These are phyloP conservation scores for Hypoxylon sp. DNA, from an alignment of 2,329 filamentous ascomycete species.

Conservation along the genomic window DNA sequence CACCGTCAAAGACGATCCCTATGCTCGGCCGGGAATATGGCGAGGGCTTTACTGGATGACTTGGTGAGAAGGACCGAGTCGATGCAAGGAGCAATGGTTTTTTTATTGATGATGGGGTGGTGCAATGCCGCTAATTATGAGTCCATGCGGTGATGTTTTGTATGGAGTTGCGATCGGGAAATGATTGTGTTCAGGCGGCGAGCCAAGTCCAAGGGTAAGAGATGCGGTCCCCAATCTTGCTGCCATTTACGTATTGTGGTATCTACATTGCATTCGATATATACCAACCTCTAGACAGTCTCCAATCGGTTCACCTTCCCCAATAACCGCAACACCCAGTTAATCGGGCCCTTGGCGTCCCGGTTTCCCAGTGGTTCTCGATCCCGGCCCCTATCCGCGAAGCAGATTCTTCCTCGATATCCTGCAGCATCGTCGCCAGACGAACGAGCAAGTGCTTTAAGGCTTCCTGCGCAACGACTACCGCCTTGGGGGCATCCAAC, in stretches of 20 bases:
- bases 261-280: too few species aligned
- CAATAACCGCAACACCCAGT: constrained; percentile 30
- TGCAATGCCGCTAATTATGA: too few species aligned
- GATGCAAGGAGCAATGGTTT: constrained; percentile 31
- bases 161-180: too few species aligned
- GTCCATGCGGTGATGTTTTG: too few species aligned
- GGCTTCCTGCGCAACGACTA: constrained; percentile 30
- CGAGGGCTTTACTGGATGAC: constrained; percentile 26
- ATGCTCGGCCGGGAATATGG: too few species aligned
- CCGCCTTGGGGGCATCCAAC: constrained; percentile 21
- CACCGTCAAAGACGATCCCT: neutral
- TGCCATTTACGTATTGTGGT: too few species aligned
- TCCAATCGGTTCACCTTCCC: constrained; percentile 19
- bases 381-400: neutral
- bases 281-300: constrained; percentile 1
- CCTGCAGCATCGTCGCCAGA: constrained; percentile 34
- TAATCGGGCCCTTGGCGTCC: constrained; percentile 24
- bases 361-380: constrained; percentile 18
- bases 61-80: constrained; percentile 33
- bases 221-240: neutral
- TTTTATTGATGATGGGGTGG: constrained; percentile 17
- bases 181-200: neutral
- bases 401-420: constrained; percentile 33
- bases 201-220: neutral
- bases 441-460: constrained; percentile 36